Base-by-base conservation (phyloP, 805 yeast genomes). In the Saccharomycopsis sp. region DNA sequence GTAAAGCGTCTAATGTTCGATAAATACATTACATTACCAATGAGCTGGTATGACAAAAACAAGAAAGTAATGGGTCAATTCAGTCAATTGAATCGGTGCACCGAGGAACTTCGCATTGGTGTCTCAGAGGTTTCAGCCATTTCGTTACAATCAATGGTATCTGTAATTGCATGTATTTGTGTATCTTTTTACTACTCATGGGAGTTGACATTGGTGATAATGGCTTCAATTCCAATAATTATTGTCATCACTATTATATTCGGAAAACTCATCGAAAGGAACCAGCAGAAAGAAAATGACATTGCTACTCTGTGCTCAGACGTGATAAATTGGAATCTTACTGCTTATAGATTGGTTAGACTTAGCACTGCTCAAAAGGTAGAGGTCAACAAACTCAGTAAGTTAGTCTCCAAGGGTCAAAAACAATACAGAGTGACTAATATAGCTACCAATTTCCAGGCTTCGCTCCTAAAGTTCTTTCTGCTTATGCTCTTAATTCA, bases 401-500 rank as follows among this genome's bases (percentile, higher is more conserved):
- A 64, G 0, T 59, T 69, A 0, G 68, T 75, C 0, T 54, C 56
- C 2, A 47, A 55, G 1, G 69, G 78, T 52, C 76, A 75, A 22
- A 54, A 61, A 1, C 70, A 78, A 2, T 83, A 75, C 63, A 71
- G 75, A 49, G 74, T 73, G 51, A 66, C 77, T 49, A 75, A 81
- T n/a, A 66, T 81, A 24, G 78, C 75, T 15, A 71, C 82, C 3
- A 73, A 84, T 12, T 66, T 79, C 0, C 91, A 89, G 66, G 69
- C 79, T 22, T 85, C 87, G 0, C 50, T 80, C 0, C 70, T 86
- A 55, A 80, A 85, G 64, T 71, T 80, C 23, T 64, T 92, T 2
- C 78, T 86, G 0, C 73, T 89, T 44, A 68, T 84, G 67, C 85
- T 91, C 84, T 91, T 93, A 74, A 87, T 92, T 2, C 97, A 89